Conservation (phyloP, 176 grass and related monocot genomes). For the Carex parvula region DNA sequence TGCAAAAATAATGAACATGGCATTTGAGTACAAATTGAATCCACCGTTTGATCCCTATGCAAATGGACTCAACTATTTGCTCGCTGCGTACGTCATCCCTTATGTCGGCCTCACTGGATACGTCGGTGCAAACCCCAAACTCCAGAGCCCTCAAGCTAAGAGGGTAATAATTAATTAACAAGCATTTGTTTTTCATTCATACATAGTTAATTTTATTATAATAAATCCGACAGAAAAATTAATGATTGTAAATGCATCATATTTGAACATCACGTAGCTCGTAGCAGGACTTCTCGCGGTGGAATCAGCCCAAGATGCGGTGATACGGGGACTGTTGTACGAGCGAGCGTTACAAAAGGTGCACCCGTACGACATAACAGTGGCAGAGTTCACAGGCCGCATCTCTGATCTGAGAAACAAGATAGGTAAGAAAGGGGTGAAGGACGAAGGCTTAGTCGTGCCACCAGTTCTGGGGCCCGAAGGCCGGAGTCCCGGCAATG, state of each 20-base stretch:
- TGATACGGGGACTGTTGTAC: constrained; percentile 71
- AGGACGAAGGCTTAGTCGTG: constrained; percentile 75
- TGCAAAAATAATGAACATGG: constrained; percentile 64
- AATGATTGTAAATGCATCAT: not conserved
- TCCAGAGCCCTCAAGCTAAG: constrained; percentile 58
- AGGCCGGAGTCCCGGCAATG: constrained; percentile 47
- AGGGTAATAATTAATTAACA: constrained; percentile 34
- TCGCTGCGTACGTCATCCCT: constrained; percentile 81
- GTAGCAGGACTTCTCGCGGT: constrained; percentile 69
- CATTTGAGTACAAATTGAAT: constrained; percentile 51
- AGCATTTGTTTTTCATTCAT: not conserved
- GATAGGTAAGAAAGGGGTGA: constrained; percentile 52
- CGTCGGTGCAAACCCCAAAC: constrained; percentile 73
- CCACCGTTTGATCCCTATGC: constrained; percentile 87
- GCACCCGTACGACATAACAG: constrained; percentile 45
- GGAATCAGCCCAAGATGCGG: constrained; percentile 86
- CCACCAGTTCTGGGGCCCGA: constrained; percentile 42
- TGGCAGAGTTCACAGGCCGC: constrained; percentile 61
- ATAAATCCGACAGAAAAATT: not conserved
- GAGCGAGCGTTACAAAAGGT: constrained; percentile 42
- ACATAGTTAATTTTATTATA: not conserved
- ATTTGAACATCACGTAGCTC: constrained; percentile 38
- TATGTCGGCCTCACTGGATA: constrained; percentile 93
- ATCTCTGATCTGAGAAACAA: constrained; percentile 66
- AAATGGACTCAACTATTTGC: constrained; percentile 72